Evolutionary conservation across 805 yeast genomes (phyloP), one percentile per base, ranked within the genome.

Genomic region (Starmerella riodocensis): DNA sequence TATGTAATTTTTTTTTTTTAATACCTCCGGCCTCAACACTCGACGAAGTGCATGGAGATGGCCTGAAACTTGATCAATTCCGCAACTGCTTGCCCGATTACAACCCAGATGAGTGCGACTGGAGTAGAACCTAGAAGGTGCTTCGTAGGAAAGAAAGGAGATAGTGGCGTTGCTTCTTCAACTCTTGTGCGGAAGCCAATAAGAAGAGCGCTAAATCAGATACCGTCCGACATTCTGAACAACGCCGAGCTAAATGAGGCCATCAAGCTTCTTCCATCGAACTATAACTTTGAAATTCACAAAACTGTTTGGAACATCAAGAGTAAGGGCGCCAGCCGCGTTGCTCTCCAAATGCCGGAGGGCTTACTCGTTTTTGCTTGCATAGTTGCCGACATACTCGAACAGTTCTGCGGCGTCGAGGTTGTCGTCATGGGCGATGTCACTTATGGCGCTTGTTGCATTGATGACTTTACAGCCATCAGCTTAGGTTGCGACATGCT

Each of bases 381-480:
- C 44, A 71, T 91, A 28, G 73, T 91, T n/a, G 71, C 94, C 4
- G 98, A 91, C 60, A 88, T 91, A 19, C 57, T 91, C 26, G 94
- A 84, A 54, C 94, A 86, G 58, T 88, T 91, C 51, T 86, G 96
- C 57, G 60, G 64, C 2, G 84, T 79, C 38, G 94, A 86, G 54
- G 81, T 86, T 0, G 66, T 91, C 1, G 91, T 88, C 2, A 91
- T 91, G 98, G 98, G 98, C 2, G 98, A 91, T 58, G 98, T 91
- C 0, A 83, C 96, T 0, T 91, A 91, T 54, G 98, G 98, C 31
- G 98, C 98, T 0, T 91, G 98, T 57, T 91, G 98, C 61, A 85
- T 91, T 33, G 98, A 91, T 57, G 98, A 91, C 55, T 91, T 69
- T 56, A 86, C 98, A 0, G 98, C 98, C 2, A 67, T 86, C 47